These are phyloP conservation scores for Trichoderma sp. DNA, from an alignment of 2,329 filamentous ascomycete species.

Conservation along the genomic window DNA sequence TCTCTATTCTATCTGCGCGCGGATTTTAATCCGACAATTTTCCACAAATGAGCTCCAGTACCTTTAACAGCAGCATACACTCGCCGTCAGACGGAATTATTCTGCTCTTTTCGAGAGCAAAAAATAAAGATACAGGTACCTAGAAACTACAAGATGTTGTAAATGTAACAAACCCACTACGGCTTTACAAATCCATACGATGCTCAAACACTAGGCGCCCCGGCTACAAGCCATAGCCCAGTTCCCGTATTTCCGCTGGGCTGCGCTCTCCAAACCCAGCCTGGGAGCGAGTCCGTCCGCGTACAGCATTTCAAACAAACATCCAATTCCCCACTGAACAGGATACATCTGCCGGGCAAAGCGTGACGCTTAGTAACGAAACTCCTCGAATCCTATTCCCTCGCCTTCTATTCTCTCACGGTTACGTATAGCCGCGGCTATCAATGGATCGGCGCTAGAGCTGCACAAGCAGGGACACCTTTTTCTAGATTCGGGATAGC, in stretches of 20 bases:
- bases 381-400: neutral
- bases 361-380: neutral
- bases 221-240: neutral
- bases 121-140: neutral
- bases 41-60: no score
- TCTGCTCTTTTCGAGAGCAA: neutral
- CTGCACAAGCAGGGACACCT: constrained; percentile 18
- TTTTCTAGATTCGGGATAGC: constrained; percentile 2
- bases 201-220: neutral
- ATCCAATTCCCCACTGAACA: neutral
- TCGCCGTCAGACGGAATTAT: no score
- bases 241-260: neutral
- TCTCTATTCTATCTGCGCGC: no score
- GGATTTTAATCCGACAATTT: no score
- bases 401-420: neutral
- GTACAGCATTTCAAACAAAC: neutral
- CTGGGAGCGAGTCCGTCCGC: neutral
- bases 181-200: neutral
- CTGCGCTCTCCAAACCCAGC: neutral
- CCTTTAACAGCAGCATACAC: no score
- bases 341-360: neutral
- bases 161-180: neutral
- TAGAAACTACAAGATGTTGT: neutral
- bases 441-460: constrained; percentile 16
- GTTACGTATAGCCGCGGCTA: neutral